These are phyloP conservation scores for Suhomyces panamericanus DNA, from an alignment of 1,139 yeast species.

Conservation along the genomic window DNA sequence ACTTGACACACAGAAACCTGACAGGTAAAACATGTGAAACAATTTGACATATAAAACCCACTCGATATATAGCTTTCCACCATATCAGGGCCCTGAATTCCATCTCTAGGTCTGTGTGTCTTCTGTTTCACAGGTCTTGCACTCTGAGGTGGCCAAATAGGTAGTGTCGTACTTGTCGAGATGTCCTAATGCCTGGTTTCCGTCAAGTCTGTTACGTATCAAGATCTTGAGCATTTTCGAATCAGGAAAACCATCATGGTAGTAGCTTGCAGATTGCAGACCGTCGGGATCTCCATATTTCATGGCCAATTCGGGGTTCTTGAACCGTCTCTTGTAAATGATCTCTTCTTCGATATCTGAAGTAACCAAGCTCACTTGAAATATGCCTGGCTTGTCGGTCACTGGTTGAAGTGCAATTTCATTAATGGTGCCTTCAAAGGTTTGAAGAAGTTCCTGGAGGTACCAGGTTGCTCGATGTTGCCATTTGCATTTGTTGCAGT, in stretches of 20 bases:
- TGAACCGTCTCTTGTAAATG: conserved; percentile 41
- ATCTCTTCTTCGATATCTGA: conserved; percentile 17
- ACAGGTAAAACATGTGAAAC: too few species aligned
- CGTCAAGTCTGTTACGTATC: conserved; percentile 32
- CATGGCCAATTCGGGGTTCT: conserved; percentile 25
- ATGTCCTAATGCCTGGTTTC: conserved; percentile 32
- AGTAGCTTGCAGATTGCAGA: conserved; percentile 31
- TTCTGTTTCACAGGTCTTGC: not conserved
- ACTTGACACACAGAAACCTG: too few species aligned
- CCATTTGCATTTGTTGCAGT: conserved; percentile 50
- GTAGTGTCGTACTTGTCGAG: conserved; percentile 25
- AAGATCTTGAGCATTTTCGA: conserved; percentile 42
- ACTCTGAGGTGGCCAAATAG: not conserved
- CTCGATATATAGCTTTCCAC: not conserved
- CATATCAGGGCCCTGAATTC: not conserved
- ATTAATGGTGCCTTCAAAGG: conserved; percentile 38
- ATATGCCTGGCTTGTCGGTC: conserved; percentile 40
- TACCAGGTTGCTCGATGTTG: conserved; percentile 51
- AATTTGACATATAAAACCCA: too few species aligned
- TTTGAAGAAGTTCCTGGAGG: conserved; percentile 44
- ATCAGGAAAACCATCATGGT: conserved; percentile 50
- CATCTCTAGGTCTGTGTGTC: not conserved
- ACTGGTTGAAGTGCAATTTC: conserved; percentile 44
- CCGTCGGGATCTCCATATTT: conserved; percentile 22
- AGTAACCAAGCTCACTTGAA: conserved; percentile 28